phyloP scores from a whole-genome alignment of 139 green algal genomes.

The Tetraselmis chui region DNA sequence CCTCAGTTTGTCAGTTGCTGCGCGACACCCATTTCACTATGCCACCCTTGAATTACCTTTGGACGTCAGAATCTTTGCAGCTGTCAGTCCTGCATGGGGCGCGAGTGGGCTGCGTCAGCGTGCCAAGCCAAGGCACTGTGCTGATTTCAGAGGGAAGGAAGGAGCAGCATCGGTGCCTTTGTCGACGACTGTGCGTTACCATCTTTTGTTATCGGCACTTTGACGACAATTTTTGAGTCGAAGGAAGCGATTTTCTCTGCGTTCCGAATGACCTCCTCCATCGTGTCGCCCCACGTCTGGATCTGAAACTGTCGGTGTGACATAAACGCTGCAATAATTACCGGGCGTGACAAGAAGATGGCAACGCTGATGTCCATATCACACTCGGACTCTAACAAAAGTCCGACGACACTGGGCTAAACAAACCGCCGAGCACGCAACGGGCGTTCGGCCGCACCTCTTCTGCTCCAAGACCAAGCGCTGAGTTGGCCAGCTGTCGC shows the following conservation, averaged over 20 bases:
- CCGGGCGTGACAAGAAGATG: neutral
- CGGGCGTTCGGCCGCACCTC: neutral
- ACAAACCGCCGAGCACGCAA: too few species aligned
- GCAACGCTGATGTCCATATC: too few species aligned
- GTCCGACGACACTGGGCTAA: too few species aligned
- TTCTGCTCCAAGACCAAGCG: slow-evolving; percentile 1
- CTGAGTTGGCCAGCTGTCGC: neutral
- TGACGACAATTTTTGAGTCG: neutral
- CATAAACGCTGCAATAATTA: neutral
- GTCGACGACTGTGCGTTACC: too few species aligned
- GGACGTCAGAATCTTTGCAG: neutral
- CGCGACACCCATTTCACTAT: too few species aligned
- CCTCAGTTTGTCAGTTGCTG: too few species aligned
- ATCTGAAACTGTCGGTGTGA: neutral
- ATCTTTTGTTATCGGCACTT: slow-evolving; percentile 2
- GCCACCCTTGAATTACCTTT: too few species aligned
- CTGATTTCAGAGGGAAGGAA: too few species aligned
- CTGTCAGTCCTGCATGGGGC: neutral
- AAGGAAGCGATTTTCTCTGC: neutral
- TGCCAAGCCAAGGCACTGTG: too few species aligned
- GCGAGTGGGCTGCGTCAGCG: too few species aligned
- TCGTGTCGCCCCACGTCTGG: slow-evolving; percentile 3
- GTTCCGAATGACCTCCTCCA: neutral
- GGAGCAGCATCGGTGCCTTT: too few species aligned
- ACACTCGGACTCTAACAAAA: too few species aligned